phyloP scores from a whole-genome alignment of 192 early-diverging fungal species.

The Coemansia sp. region DNA sequence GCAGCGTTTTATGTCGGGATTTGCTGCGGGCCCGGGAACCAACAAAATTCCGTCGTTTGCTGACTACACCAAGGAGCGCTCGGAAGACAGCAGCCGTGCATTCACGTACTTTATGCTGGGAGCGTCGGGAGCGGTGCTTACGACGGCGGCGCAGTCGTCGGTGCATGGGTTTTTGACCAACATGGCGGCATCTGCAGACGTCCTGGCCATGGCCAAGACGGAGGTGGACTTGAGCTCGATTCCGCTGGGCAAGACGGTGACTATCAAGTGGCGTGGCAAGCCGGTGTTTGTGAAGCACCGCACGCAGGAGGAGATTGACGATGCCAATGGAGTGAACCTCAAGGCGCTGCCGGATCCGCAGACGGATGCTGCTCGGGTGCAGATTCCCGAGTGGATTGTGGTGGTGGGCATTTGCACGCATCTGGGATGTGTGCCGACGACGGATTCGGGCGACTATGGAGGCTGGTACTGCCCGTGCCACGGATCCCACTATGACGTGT shows the following conservation, averaged over 20 bases:
- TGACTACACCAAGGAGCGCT: conserved; percentile 71
- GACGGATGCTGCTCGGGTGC: conserved; percentile 82
- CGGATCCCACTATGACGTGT: conserved; percentile 99
- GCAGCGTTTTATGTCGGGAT: conserved; percentile 56
- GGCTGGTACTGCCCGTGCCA: conserved; percentile 99
- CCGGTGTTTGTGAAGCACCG: conserved; percentile 97
- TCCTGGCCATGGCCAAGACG: conserved; percentile 95
- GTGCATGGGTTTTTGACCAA: conserved; percentile 75
- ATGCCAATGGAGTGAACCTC: conserved; percentile 81
- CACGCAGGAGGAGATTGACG: conserved; percentile 89
- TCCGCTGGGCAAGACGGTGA: conserved; percentile 95
- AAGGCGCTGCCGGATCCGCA: conserved; percentile 86
- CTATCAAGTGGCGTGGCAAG: conserved; percentile 99
- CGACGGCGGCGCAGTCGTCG: conserved; percentile 84
- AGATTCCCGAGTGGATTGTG: conserved; percentile 95
- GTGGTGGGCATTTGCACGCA: conserved; percentile 88
- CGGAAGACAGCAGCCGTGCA: conserved; percentile 64
- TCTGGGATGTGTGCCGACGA: conserved; percentile 97
- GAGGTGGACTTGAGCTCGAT: conserved; percentile 90
- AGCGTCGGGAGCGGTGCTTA: conserved; percentile 75
- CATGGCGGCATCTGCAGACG: conserved; percentile 96
- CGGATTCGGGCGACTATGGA: conserved; percentile 95
- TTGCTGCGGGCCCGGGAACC: conserved; percentile 58
- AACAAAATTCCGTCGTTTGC: conserved; percentile 71
- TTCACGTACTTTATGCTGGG: conserved; percentile 96